Base-by-base conservation (phyloP, 1,284 basidiomycete species). In the Austroboletus novae-zelandiae region DNA sequence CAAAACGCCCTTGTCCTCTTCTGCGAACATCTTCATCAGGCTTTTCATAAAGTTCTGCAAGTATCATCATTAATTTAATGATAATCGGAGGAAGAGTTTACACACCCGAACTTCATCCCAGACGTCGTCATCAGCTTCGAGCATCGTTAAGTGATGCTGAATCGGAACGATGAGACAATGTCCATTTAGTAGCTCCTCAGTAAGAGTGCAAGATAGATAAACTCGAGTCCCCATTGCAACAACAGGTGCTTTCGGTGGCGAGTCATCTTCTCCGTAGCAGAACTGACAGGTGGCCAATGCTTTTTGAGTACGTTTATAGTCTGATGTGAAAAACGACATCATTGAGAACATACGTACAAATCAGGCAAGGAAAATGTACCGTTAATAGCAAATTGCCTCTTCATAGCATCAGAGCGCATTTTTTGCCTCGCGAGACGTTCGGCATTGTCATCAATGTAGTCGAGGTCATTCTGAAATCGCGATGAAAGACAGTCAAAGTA, bases 41-140 rank as follows among this genome's bases (percentile, higher is more conserved):
- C 92, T 96, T 72, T 99, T 99, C 94, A 98, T 98, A 65, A 98
- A 99, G 67, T 99, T 99, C 93, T 97, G 54, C 25, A 20, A 11
- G 42, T 14, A 9, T 17, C n/a, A 4, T 41, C 11, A 43, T 45
- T 31, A 57, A 27, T 36, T 18, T 31, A 9, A 11, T 18, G n/a
- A 6, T 34, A 15, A 34, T 18, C 27, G 34, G 18, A 43, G 14
- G 31, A 7, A 31, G 27, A 45, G 45, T 55, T 39, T 48, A 20
- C 88, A 50, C 64, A 95, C 94, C 70, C 80, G 80, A 51, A 94
- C 84, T 79, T 98, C 94, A 54, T 97, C 94, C 97, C 97, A 99
- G 35, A 95, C 90, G 62, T 99, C 96, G 57, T 98, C 95, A 60
- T 99, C 97, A 20, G 87, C 90, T 69, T 99, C 97, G 2, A 99